These are phyloP conservation scores for Didymella lethalis DNA, from an alignment of 2,329 filamentous ascomycete species.

Conservation along the genomic window DNA sequence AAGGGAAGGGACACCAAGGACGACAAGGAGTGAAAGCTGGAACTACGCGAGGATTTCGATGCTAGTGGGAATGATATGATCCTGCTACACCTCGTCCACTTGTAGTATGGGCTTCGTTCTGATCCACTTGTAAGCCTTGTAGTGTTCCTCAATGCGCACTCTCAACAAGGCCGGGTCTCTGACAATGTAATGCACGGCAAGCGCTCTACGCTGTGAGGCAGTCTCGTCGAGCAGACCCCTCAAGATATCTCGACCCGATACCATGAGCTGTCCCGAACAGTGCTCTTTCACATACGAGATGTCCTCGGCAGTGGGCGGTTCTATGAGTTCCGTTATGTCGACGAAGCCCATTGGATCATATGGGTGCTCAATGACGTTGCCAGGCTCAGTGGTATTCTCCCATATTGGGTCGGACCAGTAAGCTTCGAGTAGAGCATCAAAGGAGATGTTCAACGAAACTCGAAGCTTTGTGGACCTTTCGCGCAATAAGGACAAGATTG, in stretches of 20 bases:
- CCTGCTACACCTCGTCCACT: not conserved
- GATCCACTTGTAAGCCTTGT: slow-evolving; percentile 19
- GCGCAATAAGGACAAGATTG: slow-evolving; percentile 24
- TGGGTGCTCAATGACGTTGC: not conserved
- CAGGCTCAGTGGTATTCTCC: slow-evolving; percentile 7
- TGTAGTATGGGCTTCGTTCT: not conserved
- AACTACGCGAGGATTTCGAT: no score
- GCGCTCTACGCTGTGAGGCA: slow-evolving; percentile 21
- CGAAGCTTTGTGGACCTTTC: slow-evolving; percentile 8
- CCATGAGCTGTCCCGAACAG: slow-evolving; percentile 1
- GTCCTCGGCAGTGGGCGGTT: slow-evolving; percentile 21
- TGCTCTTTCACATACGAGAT: slow-evolving; percentile 22
- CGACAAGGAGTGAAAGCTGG: no score
- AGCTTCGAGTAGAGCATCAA: slow-evolving; percentile 21
- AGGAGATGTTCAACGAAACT: slow-evolving; percentile 23
- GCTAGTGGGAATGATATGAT: no score
- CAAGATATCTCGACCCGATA: slow-evolving; percentile 2
- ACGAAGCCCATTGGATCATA: slow-evolving; percentile 25
- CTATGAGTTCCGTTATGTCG: slow-evolving; percentile 22
- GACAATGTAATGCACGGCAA: slow-evolving; percentile 31
- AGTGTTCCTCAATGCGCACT: slow-evolving; percentile 32
- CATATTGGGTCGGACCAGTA: slow-evolving; percentile 19
- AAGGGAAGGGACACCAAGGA: no score
- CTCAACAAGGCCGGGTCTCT: slow-evolving; percentile 35
- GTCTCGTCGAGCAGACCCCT: slow-evolving; percentile 24